These are phyloP conservation scores for Yarrowia galli DNA, from an alignment of 1,139 yeast genomes.

Conservation along the genomic window DNA sequence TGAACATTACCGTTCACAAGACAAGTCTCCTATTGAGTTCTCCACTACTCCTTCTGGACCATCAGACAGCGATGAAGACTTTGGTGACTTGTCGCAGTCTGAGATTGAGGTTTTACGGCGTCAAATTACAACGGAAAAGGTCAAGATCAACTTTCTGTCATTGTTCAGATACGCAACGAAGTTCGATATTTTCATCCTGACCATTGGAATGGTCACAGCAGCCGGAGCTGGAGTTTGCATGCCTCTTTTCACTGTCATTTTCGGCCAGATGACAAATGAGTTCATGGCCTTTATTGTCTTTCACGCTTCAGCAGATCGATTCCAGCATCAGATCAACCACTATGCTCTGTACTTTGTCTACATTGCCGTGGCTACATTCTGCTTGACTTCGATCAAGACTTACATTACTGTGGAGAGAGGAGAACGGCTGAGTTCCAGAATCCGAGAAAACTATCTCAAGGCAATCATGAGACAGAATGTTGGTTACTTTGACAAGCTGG, in stretches of 20 bases:
- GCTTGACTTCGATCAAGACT: slow-evolving; percentile 49
- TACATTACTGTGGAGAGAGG: slow-evolving; percentile 53
- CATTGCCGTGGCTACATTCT: slow-evolving; percentile 53
- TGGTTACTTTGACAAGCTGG: slow-evolving; percentile 56
- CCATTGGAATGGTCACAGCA: slow-evolving; percentile 49
- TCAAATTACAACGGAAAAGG: background rate
- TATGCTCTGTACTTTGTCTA: slow-evolving; percentile 52
- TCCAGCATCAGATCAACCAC: slow-evolving; percentile 50
- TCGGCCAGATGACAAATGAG: slow-evolving; percentile 53
- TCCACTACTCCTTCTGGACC: background rate
- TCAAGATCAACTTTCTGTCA: slow-evolving; percentile 47
- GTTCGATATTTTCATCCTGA: slow-evolving; percentile 46
- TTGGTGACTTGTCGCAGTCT: background rate
- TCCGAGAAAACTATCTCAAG: slow-evolving; percentile 52
- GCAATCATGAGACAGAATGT: slow-evolving; percentile 55
- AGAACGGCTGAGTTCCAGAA: slow-evolving; percentile 54
- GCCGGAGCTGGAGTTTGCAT: slow-evolving; percentile 53
- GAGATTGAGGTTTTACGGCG: slow-evolving; percentile 1
- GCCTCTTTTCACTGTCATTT: slow-evolving; percentile 54
- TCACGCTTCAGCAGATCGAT: slow-evolving; percentile 46
- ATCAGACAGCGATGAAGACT: slow-evolving; percentile 16
- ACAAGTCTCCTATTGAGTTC: background rate
- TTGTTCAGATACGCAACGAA: slow-evolving; percentile 52
- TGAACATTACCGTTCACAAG: slow-evolving; percentile 1
- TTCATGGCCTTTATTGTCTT: slow-evolving; percentile 50